Evolutionary conservation across 441 rosid genomes (phyloP), one percentile per base, ranked within the genome.

Genomic region (Aleurites moluccanus): DNA sequence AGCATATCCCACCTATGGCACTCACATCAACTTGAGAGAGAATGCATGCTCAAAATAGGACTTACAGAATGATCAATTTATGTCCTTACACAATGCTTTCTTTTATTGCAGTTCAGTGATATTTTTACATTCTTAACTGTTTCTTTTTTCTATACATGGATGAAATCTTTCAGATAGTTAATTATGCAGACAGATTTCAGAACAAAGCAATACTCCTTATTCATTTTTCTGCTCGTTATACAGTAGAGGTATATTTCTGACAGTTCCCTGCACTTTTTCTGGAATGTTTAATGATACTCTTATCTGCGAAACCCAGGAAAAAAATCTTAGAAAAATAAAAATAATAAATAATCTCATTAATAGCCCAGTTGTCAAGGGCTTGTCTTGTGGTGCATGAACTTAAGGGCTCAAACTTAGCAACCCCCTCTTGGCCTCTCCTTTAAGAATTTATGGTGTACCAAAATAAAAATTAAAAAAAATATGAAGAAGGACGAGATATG

Each of bases 151-250:
- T 71, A 10, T 64, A 11, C 3, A 52, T 73, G 23, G 64, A 49
- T 64, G 50, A 13, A 8, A 74, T 27, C 7, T 71, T 72, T 79
- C 87, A 90, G 97, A 92, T 93, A 72, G 83, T 87, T 33, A 83
- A 78, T 2, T 69, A 82, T 80, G 91, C 95, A 27, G 87, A 90
- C 77, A 88, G 79, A 83, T 90, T 95, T 67, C 75, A 87, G 80
- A 93, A 95, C 82, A 89, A 85, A 84, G 89, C 98, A 66, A 89
- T 95, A 79, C 88, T 95, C 81, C 83, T 93, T 73, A 91, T 93
- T 76, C 98, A 95, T 83, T 93, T 95, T 79, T 95, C 97, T 52
- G 98, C 97, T 81, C 91, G 98, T 57, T 89, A 95, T 67, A 82
- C 81, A 71, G 78, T 79, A 73, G 86, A 90, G 91, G 99, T 95